Conservation (phyloP, 495 filamentous ascomycete species). For the Cercophora newfieldiana region DNA sequence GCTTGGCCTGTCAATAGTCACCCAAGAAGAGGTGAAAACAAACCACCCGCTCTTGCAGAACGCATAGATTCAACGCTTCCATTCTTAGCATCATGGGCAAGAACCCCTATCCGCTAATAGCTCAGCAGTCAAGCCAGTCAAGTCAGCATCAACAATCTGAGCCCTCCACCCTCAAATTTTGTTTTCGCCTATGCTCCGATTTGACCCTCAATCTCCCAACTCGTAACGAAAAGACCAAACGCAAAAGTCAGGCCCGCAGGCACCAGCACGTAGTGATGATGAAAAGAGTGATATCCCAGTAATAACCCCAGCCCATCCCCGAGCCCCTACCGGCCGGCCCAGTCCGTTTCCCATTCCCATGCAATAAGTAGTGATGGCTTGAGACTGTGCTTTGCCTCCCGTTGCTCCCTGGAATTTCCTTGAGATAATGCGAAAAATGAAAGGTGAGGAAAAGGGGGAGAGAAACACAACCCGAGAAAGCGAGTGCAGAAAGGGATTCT, state of each 20-base stretch:
- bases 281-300: neutral
- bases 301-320: neutral
- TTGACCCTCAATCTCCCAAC: neutral
- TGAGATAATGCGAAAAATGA: neutral
- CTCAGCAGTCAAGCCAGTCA: neutral
- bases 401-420: neutral
- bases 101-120: neutral
- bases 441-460: neutral
- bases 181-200: neutral
- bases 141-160: neutral
- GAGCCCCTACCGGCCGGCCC: neutral
- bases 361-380: neutral
- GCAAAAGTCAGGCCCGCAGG: neutral
- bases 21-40: too few relatives aligned
- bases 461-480: neutral
- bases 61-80: neutral
- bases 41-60: neutral
- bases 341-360: neutral
- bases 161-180: neutral
- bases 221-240: neutral
- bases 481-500: slow-evolving; percentile 6
- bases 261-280: neutral
- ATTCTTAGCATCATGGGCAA: neutral
- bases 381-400: neutral
- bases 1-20: too few relatives aligned